These are phyloP conservation scores for Carnegiea gigantea DNA, from an alignment of 179 eudicot genomes.

Conservation along the genomic window DNA sequence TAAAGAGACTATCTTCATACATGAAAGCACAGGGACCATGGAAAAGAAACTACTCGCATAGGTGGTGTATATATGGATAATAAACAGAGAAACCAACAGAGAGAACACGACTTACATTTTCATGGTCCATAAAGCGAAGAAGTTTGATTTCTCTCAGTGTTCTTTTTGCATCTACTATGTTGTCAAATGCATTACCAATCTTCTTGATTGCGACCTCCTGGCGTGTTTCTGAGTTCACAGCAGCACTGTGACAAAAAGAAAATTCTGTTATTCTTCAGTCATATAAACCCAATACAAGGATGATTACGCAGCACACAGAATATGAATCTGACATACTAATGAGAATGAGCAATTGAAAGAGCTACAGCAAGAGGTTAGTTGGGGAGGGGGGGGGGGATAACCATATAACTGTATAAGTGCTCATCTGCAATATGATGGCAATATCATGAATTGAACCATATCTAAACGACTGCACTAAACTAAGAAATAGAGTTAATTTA, in stretches of 20 bases:
- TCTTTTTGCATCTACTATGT: constrained; percentile 42
- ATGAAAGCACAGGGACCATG: background rate
- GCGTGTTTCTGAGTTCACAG: constrained; percentile 40
- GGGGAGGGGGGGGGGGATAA: too few species aligned
- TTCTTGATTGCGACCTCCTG: constrained; percentile 44
- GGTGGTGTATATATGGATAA: background rate
- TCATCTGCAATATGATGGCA: too few species aligned
- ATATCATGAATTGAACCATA: too few species aligned
- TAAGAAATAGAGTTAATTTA: too few species aligned
- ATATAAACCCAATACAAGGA: background rate
- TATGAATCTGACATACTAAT: too few species aligned
- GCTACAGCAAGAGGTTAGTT: background rate
- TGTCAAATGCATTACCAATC: constrained; percentile 46
- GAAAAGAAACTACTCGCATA: background rate
- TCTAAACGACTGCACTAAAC: too few species aligned
- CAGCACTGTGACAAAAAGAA: constrained; percentile 29
- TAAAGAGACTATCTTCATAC: background rate
- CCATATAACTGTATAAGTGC: too few species aligned
- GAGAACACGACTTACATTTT: constrained; percentile 27
- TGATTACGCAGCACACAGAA: too few species aligned
- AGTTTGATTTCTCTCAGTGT: constrained; percentile 42
- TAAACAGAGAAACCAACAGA: background rate
- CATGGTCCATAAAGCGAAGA: constrained; percentile 42
- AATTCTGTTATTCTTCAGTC: constrained; percentile 1
- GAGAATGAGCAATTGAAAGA: background rate